A percentile compares a stretch with the other conserved stretches of the same genome.
These are phyloP conservation scores for Kwoniella europaea DNA, from an alignment of 768 basidiomycete species.

Conservation along the genomic window DNA sequence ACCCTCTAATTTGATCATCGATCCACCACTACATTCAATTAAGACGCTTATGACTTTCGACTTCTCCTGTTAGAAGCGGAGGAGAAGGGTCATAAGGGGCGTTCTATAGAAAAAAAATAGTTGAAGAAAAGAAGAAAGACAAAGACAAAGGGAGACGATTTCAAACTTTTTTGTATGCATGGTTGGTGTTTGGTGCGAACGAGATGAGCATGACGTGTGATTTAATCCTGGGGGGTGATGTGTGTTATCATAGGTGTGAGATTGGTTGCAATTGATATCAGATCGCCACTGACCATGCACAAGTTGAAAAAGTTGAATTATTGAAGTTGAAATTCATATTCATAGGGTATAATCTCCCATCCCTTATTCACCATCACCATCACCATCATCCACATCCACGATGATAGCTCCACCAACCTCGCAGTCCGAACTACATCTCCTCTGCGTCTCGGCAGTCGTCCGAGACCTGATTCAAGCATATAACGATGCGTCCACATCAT, in stretches of 20 bases:
- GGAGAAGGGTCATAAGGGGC: conserved; percentile 42
- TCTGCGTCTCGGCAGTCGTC: conserved; percentile 92
- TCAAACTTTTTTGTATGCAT: too few relatives aligned
- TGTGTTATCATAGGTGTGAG: neutral
- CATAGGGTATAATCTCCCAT: neutral
- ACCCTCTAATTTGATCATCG: conserved; percentile 35
- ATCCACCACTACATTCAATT: conserved; percentile 23
- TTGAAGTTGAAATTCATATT: neutral
- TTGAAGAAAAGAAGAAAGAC: conserved; percentile 22
- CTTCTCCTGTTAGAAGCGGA: conserved; percentile 21
- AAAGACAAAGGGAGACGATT: conserved; percentile 6
- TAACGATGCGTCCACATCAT: conserved; percentile 38
- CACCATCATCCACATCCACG: neutral
- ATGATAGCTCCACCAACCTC: conserved; percentile 62
- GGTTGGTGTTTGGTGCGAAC: too few relatives aligned
- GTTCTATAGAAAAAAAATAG: conserved; percentile 34
- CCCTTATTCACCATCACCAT: conserved; percentile 9
- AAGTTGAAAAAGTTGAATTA: neutral
- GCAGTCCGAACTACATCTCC: conserved; percentile 85
- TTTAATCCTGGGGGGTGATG: neutral
- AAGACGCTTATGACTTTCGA: conserved; percentile 43
- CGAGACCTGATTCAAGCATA: conserved; percentile 75
- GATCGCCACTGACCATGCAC: neutral
- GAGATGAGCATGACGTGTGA: neutral
- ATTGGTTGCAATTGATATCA: neutral